These are phyloP conservation scores for Aulographum hederae DNA, from an alignment of 2,329 filamentous ascomycete species.

Conservation along the genomic window DNA sequence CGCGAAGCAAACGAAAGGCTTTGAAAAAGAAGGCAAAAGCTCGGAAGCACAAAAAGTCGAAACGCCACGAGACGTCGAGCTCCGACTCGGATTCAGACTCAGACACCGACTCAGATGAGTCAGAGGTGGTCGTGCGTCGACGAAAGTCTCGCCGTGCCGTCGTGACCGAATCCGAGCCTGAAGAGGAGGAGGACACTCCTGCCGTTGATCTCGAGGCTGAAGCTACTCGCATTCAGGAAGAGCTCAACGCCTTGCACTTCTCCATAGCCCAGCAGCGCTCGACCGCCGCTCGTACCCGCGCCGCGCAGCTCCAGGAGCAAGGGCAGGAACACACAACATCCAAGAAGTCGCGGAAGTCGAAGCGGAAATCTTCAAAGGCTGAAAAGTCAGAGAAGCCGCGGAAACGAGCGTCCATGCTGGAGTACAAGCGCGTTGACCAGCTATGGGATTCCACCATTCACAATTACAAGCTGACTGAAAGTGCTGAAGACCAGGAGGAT, in stretches of 20 bases:
- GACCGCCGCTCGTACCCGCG: background rate
- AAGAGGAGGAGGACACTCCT: slow-evolving; percentile 1
- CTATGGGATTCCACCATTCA: slow-evolving; percentile 38
- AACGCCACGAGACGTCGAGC: slow-evolving; percentile 6
- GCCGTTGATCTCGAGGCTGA: slow-evolving; percentile 4
- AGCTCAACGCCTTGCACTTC: background rate
- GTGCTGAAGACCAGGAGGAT: slow-evolving; percentile 41
- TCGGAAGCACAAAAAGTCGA: slow-evolving; percentile 9
- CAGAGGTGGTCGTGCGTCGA: slow-evolving; percentile 4
- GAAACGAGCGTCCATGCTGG: slow-evolving; percentile 33
- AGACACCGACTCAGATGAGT: slow-evolving; percentile 4
- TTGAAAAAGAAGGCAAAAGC: slow-evolving; percentile 10
- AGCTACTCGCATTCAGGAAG: background rate
- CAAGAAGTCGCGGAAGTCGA: background rate
- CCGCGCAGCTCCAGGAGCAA: background rate
- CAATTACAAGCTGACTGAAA: slow-evolving; percentile 51
- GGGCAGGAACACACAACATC: background rate
- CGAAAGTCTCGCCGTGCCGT: slow-evolving; percentile 4
- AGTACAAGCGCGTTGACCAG: slow-evolving; percentile 52
- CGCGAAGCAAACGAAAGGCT: slow-evolving; percentile 3
- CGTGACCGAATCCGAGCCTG: slow-evolving; percentile 3
- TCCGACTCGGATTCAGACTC: slow-evolving; percentile 6
- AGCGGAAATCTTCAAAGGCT: slow-evolving; percentile 6
- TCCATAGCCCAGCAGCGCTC: background rate
- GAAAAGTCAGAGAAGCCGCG: slow-evolving; percentile 8